These are phyloP conservation scores for Pyracantha coccinea DNA, from an alignment of 331 rosid genomes.

Conservation along the genomic window DNA sequence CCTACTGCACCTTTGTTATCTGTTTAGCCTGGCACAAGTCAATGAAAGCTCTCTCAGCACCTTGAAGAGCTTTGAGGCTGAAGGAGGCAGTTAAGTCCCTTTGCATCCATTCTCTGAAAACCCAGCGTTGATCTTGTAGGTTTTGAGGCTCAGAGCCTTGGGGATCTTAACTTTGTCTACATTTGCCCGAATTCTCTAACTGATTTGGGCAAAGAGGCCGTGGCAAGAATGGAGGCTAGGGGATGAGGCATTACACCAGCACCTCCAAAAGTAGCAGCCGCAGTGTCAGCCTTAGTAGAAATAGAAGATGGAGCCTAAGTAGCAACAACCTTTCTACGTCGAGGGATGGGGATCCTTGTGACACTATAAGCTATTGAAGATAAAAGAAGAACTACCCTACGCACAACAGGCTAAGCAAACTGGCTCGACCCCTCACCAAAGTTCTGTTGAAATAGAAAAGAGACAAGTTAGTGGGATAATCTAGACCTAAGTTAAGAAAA, in stretches of 20 bases:
- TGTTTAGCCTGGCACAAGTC: no score
- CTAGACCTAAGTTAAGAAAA: no score
- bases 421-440: rapidly evolving
- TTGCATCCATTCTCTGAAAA: no score
- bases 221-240: no score
- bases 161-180: no score
- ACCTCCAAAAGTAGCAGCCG: rapidly evolving
- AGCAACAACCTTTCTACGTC: rapidly evolving
- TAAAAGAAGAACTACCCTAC: rapidly evolving
- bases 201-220: rapidly evolving
- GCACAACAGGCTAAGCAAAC: rapidly evolving
- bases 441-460: no score
- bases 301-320: rapidly evolving
- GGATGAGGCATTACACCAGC: rapidly evolving
- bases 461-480: no score
- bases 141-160: no score
- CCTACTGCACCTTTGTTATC: no score
- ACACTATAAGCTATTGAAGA: rapidly evolving
- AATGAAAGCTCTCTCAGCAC: rapidly evolving
- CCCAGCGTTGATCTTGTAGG: no score
- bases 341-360: rapidly evolving
- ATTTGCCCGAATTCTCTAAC: no score
- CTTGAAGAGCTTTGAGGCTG: no score
- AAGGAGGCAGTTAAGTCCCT: rapidly evolving
- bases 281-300: rapidly evolving